Evolutionary conservation across 1,139 yeast species (phyloP).

Genomic region (Hyphopichia pseudoburtonii): DNA sequence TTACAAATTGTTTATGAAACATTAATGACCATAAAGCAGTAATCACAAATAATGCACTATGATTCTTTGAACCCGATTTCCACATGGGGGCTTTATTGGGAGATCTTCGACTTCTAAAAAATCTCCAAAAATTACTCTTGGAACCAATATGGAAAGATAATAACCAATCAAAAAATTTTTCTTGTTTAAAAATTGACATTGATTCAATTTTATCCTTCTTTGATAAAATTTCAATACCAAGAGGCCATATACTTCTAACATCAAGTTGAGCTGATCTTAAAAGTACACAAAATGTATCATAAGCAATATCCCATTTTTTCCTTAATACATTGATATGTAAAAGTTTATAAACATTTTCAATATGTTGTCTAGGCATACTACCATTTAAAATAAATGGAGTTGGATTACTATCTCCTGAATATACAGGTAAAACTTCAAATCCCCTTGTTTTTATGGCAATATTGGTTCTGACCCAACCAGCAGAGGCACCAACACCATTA

Average conservation of each 20-base stretch:
- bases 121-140: no score
- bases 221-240: conserved; percentile 47
- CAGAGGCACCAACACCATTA: no score
- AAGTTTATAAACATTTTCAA: conserved; percentile 29
- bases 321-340: conserved; percentile 40
- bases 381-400: conserved; percentile 18
- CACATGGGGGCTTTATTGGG: conserved; percentile 34
- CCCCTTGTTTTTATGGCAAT: conserved; percentile 29
- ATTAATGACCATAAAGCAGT: conserved; percentile 38
- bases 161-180: conserved; percentile 34
- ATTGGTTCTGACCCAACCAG: no score
- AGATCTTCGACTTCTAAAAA: no score
- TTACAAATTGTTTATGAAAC: conserved; percentile 22
- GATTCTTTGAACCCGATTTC: conserved; percentile 37
- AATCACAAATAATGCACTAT: conserved; percentile 39
- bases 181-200: conserved; percentile 20
- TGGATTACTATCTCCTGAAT: conserved; percentile 33
- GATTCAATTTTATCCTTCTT: conserved; percentile 17
- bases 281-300: conserved; percentile 49
- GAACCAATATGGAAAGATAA: no score
- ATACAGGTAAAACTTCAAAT: conserved; percentile 37
- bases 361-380: conserved; percentile 24
- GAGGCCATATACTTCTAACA: conserved; percentile 56
- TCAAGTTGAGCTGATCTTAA: conserved; percentile 51
- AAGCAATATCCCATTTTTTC: conserved; percentile 56